Percentiles rank a stretch among this genome's conserved stretches.
These are phyloP conservation scores for Phytophthora cryptogea DNA, from an alignment of 352 stramenopile species.

Conservation along the genomic window DNA sequence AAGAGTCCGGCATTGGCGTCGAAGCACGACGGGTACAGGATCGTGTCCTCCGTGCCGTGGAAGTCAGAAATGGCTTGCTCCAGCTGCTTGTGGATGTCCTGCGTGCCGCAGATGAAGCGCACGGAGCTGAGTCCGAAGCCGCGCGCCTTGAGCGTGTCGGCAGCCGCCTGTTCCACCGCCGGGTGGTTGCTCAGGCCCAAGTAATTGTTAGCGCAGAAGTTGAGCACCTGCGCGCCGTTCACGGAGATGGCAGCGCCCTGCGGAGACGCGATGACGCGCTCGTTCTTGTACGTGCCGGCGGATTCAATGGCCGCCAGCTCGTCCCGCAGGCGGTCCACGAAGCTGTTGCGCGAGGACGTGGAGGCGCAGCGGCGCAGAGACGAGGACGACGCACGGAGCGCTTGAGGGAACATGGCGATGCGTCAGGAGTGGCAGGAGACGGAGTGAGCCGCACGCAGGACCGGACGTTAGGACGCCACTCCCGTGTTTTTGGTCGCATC, in stretches of 20 bases:
- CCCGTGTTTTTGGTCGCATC: too few relatives aligned
- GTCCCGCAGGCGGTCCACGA: constrained; percentile 76
- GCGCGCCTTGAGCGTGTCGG: constrained; percentile 79
- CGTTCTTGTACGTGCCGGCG: constrained; percentile 85
- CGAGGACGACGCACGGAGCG: constrained; percentile 8
- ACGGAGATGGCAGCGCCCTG: constrained; percentile 86
- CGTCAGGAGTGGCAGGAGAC: constrained; percentile 3
- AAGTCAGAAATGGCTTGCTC: constrained; percentile 91
- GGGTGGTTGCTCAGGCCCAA: constrained; percentile 91
- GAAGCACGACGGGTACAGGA: constrained; percentile 95
- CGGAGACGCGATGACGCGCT: constrained; percentile 91
- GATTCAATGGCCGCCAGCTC: constrained; percentile 74
- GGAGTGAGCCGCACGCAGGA: too few relatives aligned
- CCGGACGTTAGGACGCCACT: not conserved
- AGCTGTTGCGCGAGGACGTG: constrained; percentile 55
- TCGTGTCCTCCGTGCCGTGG: constrained; percentile 94
- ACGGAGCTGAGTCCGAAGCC: constrained; percentile 93
- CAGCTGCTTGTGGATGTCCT: constrained; percentile 94
- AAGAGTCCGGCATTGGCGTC: constrained; percentile 95
- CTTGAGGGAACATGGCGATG: constrained; percentile 10
- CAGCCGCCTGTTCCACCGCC: constrained; percentile 82
- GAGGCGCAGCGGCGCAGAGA: constrained; percentile 30
- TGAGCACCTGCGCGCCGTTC: constrained; percentile 79
- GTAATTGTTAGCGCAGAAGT: constrained; percentile 97
- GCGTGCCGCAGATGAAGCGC: constrained; percentile 95